Conservation (phyloP, 1,284 basidiomycete species). For the Cryptococcus sp. region DNA sequence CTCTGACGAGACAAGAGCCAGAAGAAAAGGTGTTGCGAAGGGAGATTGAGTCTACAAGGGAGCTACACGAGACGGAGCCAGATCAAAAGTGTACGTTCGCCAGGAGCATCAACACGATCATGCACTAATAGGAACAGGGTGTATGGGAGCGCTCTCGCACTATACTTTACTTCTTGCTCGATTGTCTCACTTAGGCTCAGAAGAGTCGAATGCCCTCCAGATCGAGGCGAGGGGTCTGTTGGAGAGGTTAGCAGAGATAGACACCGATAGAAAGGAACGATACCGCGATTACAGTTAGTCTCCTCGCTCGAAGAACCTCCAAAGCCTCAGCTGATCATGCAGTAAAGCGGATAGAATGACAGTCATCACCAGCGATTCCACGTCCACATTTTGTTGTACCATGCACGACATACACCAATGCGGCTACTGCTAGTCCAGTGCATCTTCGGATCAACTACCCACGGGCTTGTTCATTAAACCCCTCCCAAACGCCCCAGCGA, state of each 20-base stretch:
- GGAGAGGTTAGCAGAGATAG: slow-evolving; percentile 35
- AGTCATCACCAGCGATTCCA: no score
- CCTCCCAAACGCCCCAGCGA: slow-evolving; percentile 72
- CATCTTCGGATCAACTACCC: not conserved
- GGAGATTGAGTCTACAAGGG: slow-evolving; percentile 77
- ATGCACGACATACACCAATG: slow-evolving; percentile 6
- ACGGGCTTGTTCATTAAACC: slow-evolving; percentile 53
- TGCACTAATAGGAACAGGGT: no score
- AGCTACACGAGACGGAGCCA: slow-evolving; percentile 82
- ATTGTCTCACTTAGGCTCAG: slow-evolving; percentile 3
- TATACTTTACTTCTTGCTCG: slow-evolving; percentile 51
- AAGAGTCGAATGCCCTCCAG: slow-evolving; percentile 13
- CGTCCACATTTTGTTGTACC: slow-evolving; percentile 6
- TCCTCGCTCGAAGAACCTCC: no score
- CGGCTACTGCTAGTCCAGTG: not conserved
- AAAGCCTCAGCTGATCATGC: not conserved
- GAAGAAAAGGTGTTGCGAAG: slow-evolving; percentile 57
- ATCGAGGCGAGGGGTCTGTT: slow-evolving; percentile 31
- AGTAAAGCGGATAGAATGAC: not conserved
- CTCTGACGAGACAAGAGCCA: slow-evolving; percentile 49
- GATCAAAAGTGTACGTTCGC: slow-evolving; percentile 80
- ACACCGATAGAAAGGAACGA: slow-evolving; percentile 39
- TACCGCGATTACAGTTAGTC: slow-evolving; percentile 41
- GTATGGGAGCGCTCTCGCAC: slow-evolving; percentile 82
- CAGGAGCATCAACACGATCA: no score